Conservation (phyloP, 2,329 filamentous ascomycete species). For the Monosporascus sp. region DNA sequence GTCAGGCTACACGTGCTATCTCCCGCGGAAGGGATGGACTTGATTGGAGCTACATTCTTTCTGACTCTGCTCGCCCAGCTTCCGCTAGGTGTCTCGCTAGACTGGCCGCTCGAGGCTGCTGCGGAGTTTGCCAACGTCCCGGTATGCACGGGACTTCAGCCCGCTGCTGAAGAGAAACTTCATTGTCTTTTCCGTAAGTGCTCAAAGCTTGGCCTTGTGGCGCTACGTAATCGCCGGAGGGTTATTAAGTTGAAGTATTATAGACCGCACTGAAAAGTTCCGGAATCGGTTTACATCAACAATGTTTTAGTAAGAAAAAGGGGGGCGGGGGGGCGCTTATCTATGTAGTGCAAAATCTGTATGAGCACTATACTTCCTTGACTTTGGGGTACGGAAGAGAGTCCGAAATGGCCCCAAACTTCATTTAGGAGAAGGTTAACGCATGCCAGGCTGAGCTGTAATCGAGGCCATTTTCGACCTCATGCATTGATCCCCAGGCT, state of each 20-base stretch:
- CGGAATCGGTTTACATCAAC: not conserved
- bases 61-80: constrained; percentile 19
- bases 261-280: not conserved
- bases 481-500: too few relatives aligned
- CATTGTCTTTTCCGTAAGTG: not conserved
- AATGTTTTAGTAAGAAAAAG: too few relatives aligned
- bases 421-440: too few relatives aligned
- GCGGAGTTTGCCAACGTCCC: constrained; percentile 4
- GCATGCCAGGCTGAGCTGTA: too few relatives aligned
- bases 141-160: not conserved
- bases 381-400: too few relatives aligned
- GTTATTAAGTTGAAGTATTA: not conserved
- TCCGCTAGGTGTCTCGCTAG: constrained; percentile 16
- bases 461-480: too few relatives aligned
- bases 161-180: not conserved
- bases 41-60: constrained; percentile 8
- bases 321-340: not conserved
- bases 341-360: too few relatives aligned
- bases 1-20: not conserved
- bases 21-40: not conserved
- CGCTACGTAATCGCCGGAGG: not conserved
- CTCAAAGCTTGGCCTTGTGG: not conserved
- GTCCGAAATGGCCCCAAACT: too few relatives aligned
- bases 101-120: constrained; percentile 14
- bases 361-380: too few relatives aligned